Percentiles rank a stretch among this genome's conserved stretches.
Conservation (phyloP, 2,329 filamentous ascomycete species). For the Epichloe typhina region DNA sequence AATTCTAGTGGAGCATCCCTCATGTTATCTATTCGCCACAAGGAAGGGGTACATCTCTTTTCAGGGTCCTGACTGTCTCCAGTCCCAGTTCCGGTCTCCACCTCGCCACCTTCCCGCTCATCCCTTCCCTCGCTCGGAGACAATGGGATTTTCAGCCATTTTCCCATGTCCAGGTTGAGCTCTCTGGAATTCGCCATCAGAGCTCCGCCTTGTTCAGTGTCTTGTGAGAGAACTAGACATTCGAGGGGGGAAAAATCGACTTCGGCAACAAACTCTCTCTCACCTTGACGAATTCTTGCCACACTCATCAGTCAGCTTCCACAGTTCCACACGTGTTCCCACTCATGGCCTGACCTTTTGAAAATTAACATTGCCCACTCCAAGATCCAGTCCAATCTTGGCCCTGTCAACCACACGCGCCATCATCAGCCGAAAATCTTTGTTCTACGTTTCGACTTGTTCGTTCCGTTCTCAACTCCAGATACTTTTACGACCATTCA, state of each 20-base stretch:
- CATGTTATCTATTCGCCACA: too few relatives aligned
- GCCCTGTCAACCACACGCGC: not conserved
- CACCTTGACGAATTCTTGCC: not conserved
- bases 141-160: not conserved
- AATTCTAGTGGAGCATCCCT: too few relatives aligned
- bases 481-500: slow-evolving; percentile 1
- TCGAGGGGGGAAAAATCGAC: not conserved
- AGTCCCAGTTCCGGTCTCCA: not conserved
- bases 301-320: not conserved
- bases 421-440: not conserved
- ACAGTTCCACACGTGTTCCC: not conserved
- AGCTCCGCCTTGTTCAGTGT: too few relatives aligned
- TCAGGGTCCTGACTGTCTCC: not conserved
- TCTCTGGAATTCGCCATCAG: not conserved
- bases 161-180: not conserved
- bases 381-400: not conserved
- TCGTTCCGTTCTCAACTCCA: not conserved
- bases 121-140: too few relatives aligned
- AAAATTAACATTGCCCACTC: not conserved
- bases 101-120: not conserved
- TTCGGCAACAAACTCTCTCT: not conserved
- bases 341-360: not conserved
- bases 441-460: not conserved
- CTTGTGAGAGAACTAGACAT: not conserved
- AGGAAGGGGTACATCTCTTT: not conserved